phyloP scores from a whole-genome alignment of 2,329 filamentous ascomycete species.

The Xylariaceae sp. region DNA sequence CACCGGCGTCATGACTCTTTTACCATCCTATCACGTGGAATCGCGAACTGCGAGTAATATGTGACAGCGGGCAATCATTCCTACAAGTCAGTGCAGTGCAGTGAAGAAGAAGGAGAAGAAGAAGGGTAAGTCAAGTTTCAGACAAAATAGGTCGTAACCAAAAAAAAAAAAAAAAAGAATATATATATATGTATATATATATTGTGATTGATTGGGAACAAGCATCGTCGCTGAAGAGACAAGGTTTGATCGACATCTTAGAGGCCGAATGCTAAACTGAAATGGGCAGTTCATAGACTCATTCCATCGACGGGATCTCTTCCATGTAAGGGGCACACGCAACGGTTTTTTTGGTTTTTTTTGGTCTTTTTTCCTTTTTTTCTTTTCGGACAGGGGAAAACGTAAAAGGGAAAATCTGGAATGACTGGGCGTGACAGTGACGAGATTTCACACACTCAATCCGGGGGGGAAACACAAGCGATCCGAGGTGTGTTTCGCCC shows the following conservation, averaged over 20 bases:
- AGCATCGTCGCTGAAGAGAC: too few species aligned
- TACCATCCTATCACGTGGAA: conserved; percentile 16
- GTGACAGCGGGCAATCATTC: not conserved
- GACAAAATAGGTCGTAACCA: too few species aligned
- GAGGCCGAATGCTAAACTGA: conserved; percentile 5
- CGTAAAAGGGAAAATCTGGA: too few species aligned
- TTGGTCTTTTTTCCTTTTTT: too few species aligned
- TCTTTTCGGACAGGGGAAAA: not conserved
- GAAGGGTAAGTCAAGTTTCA: too few species aligned
- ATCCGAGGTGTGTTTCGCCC: too few species aligned
- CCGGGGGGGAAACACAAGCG: too few species aligned
- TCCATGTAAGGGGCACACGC: not conserved
- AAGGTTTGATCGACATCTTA: too few species aligned
- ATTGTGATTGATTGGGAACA: too few species aligned
- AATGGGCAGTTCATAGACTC: conserved; percentile 12
- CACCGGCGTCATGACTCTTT: conserved; percentile 4
- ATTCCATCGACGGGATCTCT: conserved; percentile 8
- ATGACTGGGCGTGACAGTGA: conserved; percentile 8
- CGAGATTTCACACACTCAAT: conserved; percentile 4
- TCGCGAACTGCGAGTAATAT: conserved; percentile 13
- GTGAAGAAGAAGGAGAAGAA: too few species aligned
- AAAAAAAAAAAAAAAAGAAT: too few species aligned
- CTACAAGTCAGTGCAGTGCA: not conserved
- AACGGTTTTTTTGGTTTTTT: not conserved
- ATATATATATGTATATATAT: too few species aligned